A percentile compares a stretch with the other conserved stretches of the same genome.
Evolutionary conservation across 306 rosid species (phyloP).

Genomic region (Cucumis melo): DNA sequence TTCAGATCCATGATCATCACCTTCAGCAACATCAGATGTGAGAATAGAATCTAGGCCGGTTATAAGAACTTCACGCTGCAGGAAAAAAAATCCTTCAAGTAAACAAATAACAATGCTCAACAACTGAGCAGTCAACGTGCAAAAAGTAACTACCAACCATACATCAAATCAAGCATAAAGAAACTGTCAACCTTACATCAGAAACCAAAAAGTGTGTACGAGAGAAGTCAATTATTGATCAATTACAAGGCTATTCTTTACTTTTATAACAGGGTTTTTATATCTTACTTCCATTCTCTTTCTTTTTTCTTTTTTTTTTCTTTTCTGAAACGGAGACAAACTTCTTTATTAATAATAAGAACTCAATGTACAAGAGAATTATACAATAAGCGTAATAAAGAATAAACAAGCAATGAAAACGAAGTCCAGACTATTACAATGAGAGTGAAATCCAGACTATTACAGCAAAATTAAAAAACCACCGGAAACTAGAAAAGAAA

Average conservation of each 20-base stretch:
- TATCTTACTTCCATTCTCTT: neutral
- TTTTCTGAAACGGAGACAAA: too few species aligned
- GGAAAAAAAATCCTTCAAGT: constrained; percentile 1
- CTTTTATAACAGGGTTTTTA: neutral
- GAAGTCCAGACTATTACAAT: too few species aligned
- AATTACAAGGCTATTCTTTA: neutral
- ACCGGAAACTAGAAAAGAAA: too few species aligned
- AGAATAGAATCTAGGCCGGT: constrained; percentile 25
- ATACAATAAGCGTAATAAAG: too few species aligned
- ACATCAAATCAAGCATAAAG: neutral
- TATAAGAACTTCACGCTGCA: neutral
- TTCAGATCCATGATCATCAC: constrained; percentile 23
- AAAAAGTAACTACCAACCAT: neutral
- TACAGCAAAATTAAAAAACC: too few species aligned
- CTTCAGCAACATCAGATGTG: constrained; percentile 25
- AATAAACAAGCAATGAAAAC: too few species aligned
- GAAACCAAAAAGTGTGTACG: neutral
- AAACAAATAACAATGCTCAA: neutral
- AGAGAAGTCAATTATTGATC: neutral
- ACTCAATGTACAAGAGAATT: too few species aligned
- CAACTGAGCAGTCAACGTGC: neutral
- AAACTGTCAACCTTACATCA: neutral
- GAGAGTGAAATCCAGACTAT: too few species aligned
- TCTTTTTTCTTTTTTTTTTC: too few species aligned
- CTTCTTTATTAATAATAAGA: too few species aligned